Conservation (phyloP, 805 yeast genomes). For the Candida dendrica region DNA sequence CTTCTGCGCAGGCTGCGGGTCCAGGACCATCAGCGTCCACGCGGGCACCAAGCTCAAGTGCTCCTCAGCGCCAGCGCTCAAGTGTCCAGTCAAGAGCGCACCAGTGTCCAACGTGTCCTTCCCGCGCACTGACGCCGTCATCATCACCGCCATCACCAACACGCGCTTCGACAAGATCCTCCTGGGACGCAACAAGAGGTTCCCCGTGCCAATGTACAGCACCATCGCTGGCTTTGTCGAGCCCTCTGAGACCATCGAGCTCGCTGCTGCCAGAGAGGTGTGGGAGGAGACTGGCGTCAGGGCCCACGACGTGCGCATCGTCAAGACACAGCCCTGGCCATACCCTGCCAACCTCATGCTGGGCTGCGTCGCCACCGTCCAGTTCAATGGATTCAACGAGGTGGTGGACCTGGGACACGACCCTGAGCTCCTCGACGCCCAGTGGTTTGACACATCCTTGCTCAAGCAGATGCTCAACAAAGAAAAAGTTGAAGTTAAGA, state of each 20-base stretch:
- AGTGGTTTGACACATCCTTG: constrained; percentile 66
- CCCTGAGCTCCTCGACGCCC: constrained; percentile 77
- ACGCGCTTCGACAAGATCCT: constrained; percentile 52
- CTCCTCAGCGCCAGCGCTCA: constrained; percentile 15
- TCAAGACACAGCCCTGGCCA: constrained; percentile 94
- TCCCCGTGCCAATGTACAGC: constrained; percentile 58
- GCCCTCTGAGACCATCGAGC: constrained; percentile 88
- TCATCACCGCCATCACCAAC: constrained; percentile 74
- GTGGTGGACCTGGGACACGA: constrained; percentile 70
- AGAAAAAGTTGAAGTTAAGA: constrained; percentile 5
- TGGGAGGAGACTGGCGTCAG: constrained; percentile 94
- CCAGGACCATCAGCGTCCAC: constrained; percentile 47
- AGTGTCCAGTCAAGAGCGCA: constrained; percentile 31
- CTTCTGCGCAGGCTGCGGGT: constrained; percentile 88
- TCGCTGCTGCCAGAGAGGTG: constrained; percentile 79
- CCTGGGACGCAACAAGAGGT: constrained; percentile 63
- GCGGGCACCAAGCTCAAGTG: constrained; percentile 62
- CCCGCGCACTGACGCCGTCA: constrained; percentile 89
- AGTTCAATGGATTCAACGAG: constrained; percentile 59
- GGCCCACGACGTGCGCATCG: constrained; percentile 49
- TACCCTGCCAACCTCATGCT: constrained; percentile 91
- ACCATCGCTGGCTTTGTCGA: constrained; percentile 96
- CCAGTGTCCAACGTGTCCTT: constrained; percentile 71
- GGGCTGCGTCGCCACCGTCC: constrained; percentile 82
- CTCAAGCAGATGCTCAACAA: constrained; percentile 33